These are phyloP conservation scores for Raddia distichophylla DNA, from an alignment of 176 grass and related monocot genomes.

Conservation along the genomic window DNA sequence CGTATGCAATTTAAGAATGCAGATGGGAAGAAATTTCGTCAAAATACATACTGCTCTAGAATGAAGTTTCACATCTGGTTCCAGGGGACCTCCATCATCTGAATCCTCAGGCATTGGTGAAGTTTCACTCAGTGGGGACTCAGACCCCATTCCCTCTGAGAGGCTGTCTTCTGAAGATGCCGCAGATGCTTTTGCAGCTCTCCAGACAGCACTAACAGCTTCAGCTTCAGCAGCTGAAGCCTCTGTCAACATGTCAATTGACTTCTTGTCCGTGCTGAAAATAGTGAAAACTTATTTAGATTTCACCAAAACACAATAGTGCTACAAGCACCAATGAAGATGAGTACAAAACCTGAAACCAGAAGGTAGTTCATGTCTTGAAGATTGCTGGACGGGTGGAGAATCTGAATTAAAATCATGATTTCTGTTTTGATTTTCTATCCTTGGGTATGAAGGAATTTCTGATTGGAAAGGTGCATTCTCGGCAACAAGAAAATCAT, in stretches of 20 bases:
- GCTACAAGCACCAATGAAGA: slow-evolving; percentile 24
- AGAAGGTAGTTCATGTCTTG: slow-evolving; percentile 44
- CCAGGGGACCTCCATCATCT: slow-evolving; percentile 63
- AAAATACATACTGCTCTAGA: slow-evolving; percentile 81
- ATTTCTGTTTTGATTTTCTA: slow-evolving; percentile 52
- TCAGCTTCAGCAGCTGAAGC: slow-evolving; percentile 97
- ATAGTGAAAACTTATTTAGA: slow-evolving; percentile 28
- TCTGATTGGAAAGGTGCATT: slow-evolving; percentile 88
- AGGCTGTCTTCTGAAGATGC: slow-evolving; percentile 85
- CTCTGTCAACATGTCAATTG: slow-evolving; percentile 89
- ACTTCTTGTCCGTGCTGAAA: slow-evolving; percentile 76
- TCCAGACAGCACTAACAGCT: slow-evolving; percentile 94
- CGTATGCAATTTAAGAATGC: slow-evolving; percentile 30
- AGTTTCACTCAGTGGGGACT: slow-evolving; percentile 70
- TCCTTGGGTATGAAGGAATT: slow-evolving; percentile 51
- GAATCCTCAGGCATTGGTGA: slow-evolving; percentile 61
- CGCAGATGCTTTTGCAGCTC: slow-evolving; percentile 85
- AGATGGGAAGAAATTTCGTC: slow-evolving; percentile 33
- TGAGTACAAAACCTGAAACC: slow-evolving; percentile 55
- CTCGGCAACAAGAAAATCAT: slow-evolving; percentile 91
- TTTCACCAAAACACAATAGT: slow-evolving; percentile 35
- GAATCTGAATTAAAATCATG: slow-evolving; percentile 54
- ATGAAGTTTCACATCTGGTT: slow-evolving; percentile 87
- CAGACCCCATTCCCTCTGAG: slow-evolving; percentile 84
- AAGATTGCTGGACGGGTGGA: slow-evolving; percentile 50